Conservation (phyloP, 2,329 filamentous ascomycete genomes). For the Fusarium verticillioides region DNA sequence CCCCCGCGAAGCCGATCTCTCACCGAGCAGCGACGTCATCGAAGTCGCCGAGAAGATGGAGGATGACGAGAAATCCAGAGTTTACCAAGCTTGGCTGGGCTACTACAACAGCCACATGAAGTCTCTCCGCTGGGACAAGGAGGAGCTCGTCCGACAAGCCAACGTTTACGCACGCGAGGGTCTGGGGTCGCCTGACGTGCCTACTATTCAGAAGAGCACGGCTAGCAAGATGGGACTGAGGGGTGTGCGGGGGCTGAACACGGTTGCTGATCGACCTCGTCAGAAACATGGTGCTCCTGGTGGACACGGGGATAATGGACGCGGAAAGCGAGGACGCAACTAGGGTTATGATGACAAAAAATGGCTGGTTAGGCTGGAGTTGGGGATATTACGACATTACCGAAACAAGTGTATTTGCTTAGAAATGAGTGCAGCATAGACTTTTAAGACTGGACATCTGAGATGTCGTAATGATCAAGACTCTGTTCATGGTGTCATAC, state of each 20-base stretch:
- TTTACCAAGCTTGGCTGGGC: constrained; percentile 68
- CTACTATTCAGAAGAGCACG: constrained; percentile 58
- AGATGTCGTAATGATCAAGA: background rate
- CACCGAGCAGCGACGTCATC: constrained; percentile 52
- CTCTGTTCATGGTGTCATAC: background rate
- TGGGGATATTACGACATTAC: constrained; percentile 15
- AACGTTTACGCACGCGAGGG: constrained; percentile 62
- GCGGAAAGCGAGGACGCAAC: constrained; percentile 20
- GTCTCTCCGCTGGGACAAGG: constrained; percentile 55
- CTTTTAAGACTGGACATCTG: constrained; percentile 9
- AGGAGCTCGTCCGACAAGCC: constrained; percentile 60
- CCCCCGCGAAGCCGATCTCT: constrained; percentile 58
- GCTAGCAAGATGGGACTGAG: constrained; percentile 69
- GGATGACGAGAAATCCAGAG: constrained; percentile 56
- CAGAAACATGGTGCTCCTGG: constrained; percentile 32
- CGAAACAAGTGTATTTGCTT: background rate
- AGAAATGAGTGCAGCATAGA: constrained; percentile 4
- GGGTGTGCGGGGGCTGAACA: constrained; percentile 60
- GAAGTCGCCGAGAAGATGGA: constrained; percentile 56
- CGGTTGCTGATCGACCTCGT: constrained; percentile 57
- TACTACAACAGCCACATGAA: constrained; percentile 65
- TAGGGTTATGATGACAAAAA: background rate
- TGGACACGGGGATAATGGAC: constrained; percentile 10
- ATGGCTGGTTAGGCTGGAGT: background rate
- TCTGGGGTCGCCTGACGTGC: constrained; percentile 59